Conservation (phyloP, 1,284 basidiomycete species). For the Sanguinoderma infundibulare region DNA sequence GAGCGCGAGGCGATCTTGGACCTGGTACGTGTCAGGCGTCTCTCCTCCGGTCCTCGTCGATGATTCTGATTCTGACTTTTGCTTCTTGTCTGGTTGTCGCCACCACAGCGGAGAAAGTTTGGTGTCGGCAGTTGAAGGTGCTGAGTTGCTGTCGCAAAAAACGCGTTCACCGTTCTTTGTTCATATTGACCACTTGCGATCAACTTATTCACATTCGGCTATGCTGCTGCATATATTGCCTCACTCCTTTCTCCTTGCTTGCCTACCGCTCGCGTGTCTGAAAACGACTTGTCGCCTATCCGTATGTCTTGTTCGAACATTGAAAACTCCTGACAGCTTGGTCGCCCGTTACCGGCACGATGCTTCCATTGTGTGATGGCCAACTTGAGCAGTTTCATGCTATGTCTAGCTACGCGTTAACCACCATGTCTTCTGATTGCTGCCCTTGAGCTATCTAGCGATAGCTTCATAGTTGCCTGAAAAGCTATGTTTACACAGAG, state of each 20-base stretch:
- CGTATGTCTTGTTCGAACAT: too few species aligned
- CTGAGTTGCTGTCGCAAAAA: not conserved
- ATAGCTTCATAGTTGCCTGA: too few species aligned
- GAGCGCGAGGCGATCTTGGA: conserved; percentile 89
- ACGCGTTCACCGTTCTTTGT: not conserved
- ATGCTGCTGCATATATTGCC: not conserved
- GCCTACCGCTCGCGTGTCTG: not conserved
- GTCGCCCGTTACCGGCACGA: too few species aligned
- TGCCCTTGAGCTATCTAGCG: too few species aligned
- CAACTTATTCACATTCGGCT: not conserved
- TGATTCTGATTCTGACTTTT: not conserved
- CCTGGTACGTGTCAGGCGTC: conserved; percentile 58
- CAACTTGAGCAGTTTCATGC: too few species aligned
- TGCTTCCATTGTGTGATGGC: too few species aligned
- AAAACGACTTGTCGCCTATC: too few species aligned
- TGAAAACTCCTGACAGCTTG: too few species aligned
- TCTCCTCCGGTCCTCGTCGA: not conserved
- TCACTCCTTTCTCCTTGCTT: too few species aligned
- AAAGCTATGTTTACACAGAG: too few species aligned
- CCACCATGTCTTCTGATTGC: too few species aligned
- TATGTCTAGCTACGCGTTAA: too few species aligned
- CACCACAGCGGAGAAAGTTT: conserved; percentile 19
- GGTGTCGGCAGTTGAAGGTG: conserved; percentile 8
- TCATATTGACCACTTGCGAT: not conserved
- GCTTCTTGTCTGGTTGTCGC: not conserved